These are phyloP conservation scores for Rehmannia glutinosa DNA, from an alignment of 257 asterid species.

Conservation along the genomic window DNA sequence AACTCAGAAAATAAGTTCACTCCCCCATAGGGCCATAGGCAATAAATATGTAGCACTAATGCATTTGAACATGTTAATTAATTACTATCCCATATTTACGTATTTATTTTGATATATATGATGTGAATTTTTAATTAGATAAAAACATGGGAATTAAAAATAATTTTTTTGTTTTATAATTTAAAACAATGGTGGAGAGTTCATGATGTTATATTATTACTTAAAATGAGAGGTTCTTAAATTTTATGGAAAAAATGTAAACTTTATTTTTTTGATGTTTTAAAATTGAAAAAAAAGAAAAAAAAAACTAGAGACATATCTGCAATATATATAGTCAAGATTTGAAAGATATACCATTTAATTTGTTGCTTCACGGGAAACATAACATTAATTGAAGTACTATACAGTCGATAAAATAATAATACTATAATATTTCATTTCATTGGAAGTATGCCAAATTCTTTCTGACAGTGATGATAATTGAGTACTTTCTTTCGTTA, in stretches of 20 bases:
- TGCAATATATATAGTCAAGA: no score
- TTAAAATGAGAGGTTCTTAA: neutral
- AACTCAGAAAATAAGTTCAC: neutral
- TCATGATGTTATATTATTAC: neutral
- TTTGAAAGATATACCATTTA: neutral
- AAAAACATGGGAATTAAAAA: no score
- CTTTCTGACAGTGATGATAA: neutral
- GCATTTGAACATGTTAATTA: neutral
- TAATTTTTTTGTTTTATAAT: no score
- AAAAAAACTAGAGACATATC: neutral
- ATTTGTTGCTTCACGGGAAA: slow-evolving; percentile 2
- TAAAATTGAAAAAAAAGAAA: neutral
- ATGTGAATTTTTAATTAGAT: no score
- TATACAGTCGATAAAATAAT: no score
- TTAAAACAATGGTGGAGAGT: no score
- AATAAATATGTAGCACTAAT: neutral
- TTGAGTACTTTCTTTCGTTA: neutral
- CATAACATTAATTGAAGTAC: neutral
- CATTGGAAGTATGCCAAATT: neutral
- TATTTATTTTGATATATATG: no score
- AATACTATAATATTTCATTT: no score
- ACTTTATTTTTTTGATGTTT: no score
- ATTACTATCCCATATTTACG: neutral
- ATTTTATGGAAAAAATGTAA: no score
- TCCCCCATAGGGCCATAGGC: neutral